Evolutionary conservation across 768 basidiomycete species (phyloP).

Genomic region (Mycena olivaceomarginata): DNA sequence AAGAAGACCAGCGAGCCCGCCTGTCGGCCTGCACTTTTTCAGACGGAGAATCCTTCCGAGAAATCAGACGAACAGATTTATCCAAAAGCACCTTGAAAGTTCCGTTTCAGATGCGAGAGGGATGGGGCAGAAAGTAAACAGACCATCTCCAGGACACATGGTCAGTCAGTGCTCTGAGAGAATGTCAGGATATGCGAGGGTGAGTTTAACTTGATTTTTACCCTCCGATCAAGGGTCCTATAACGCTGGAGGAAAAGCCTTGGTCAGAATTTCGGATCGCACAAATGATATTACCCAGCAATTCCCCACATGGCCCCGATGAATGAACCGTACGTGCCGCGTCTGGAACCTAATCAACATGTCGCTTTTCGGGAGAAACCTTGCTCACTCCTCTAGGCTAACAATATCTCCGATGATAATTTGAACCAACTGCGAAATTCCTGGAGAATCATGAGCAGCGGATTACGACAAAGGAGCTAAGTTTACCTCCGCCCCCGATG

Average conservation of each 20-base stretch:
- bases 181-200: neutral
- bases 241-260: conserved; percentile 63
- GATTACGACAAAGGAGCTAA: conserved; percentile 39
- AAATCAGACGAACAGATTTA: conserved; percentile 75
- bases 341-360: conserved; percentile 58
- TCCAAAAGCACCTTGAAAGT: conserved; percentile 77
- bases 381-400: conserved; percentile 80
- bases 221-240: conserved; percentile 92
- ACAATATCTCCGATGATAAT: conserved; percentile 91
- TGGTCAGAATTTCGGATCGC: neutral
- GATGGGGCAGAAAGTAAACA: neutral
- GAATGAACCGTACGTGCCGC: conserved; percentile 86
- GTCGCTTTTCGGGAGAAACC: neutral
- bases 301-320: conserved; percentile 89
- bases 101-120: neutral
- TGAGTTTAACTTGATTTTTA: conserved; percentile 48
- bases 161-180: conserved; percentile 77
- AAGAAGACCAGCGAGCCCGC: conserved; percentile 76
- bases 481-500: conserved; percentile 84
- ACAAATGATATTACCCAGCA: conserved; percentile 57
- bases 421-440: conserved; percentile 62
- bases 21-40: conserved; percentile 76
- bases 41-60: neutral
- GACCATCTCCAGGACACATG: conserved; percentile 87
- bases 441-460: conserved; percentile 3